A percentile compares a stretch with the other conserved stretches of the same genome.
Evolutionary conservation across 129 eudicot species (phyloP).

Genomic region (Lactuca sativa): DNA sequence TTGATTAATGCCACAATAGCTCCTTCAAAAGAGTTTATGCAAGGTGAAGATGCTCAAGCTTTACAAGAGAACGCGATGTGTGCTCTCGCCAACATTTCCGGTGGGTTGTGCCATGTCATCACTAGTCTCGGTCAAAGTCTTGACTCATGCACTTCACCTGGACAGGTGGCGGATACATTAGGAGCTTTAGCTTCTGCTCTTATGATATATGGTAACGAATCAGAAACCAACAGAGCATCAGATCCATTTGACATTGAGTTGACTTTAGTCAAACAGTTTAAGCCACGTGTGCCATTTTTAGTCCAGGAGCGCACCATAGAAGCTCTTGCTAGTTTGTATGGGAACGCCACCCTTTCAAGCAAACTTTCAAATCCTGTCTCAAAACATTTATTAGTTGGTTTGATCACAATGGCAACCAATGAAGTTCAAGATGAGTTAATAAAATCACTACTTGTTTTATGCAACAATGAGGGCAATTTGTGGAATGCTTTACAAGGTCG

Average conservation of each 20-base stretch:
- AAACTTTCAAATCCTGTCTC: slow-evolving; percentile 86
- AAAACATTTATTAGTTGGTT: slow-evolving; percentile 88
- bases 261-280: slow-evolving; percentile 79
- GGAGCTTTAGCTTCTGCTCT: slow-evolving; percentile 99
- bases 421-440: slow-evolving; percentile 96
- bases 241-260: slow-evolving; percentile 82
- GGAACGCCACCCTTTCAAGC: slow-evolving; percentile 63
- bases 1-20: slow-evolving; percentile 98
- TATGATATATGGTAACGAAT: slow-evolving; percentile 91
- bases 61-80: slow-evolving; percentile 99
- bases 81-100: slow-evolving; percentile 99
- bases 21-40: slow-evolving; percentile 99
- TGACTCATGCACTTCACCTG: slow-evolving; percentile 85
- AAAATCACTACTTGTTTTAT: slow-evolving; percentile 75
- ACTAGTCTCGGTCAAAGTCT: slow-evolving; percentile 98
- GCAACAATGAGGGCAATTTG: slow-evolving; percentile 76
- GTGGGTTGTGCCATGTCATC: slow-evolving; percentile 95
- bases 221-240: slow-evolving; percentile 78
- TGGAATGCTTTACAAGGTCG: slow-evolving; percentile 99
- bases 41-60: slow-evolving; percentile 97
- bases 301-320: slow-evolving; percentile 96
- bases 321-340: slow-evolving; percentile 98
- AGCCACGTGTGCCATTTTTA: slow-evolving; percentile 76
- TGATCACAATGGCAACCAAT: slow-evolving; percentile 93
- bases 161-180: slow-evolving; percentile 92